Conservation (phyloP, 2,329 filamentous ascomycete species). For the Nothophaeocryptopus gaeumannii region DNA sequence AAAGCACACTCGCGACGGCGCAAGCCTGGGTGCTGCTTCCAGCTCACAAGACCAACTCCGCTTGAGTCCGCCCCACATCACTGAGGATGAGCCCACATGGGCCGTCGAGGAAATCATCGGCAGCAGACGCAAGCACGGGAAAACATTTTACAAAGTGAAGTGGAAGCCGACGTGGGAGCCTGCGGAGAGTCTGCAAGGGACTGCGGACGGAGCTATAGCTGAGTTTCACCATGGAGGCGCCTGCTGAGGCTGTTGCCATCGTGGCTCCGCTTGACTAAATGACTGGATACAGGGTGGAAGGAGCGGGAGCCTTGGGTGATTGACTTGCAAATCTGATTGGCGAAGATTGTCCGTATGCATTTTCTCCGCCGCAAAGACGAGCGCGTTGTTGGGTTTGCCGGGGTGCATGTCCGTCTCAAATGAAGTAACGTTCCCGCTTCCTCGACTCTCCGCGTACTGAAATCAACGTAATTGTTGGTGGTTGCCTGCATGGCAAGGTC, state of each 20-base stretch:
- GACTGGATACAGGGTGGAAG: background rate
- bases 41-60: background rate
- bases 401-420: background rate
- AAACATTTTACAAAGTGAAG: too few relatives aligned
- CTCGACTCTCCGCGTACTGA: background rate
- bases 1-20: constrained; percentile 3
- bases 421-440: background rate
- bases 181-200: constrained; percentile 4
- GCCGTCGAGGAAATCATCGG: background rate
- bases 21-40: background rate
- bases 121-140: constrained; percentile 2
- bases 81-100: background rate
- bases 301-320: constrained; percentile 1
- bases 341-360: background rate
- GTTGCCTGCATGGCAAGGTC: constrained; percentile 1
- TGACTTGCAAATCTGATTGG: background rate
- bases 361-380: background rate
- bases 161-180: too few relatives aligned
- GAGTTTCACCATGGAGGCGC: background rate
- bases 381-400: constrained; percentile 1
- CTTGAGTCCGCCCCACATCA: background rate
- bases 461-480: constrained; percentile 1
- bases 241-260: background rate
- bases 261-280: constrained; percentile 1
- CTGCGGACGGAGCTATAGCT: constrained; percentile 2